Evolutionary conservation across 495 filamentous ascomycete species (phyloP), one percentile per base, ranked within the genome.

Genomic region (Astrocystis sublimbata): DNA sequence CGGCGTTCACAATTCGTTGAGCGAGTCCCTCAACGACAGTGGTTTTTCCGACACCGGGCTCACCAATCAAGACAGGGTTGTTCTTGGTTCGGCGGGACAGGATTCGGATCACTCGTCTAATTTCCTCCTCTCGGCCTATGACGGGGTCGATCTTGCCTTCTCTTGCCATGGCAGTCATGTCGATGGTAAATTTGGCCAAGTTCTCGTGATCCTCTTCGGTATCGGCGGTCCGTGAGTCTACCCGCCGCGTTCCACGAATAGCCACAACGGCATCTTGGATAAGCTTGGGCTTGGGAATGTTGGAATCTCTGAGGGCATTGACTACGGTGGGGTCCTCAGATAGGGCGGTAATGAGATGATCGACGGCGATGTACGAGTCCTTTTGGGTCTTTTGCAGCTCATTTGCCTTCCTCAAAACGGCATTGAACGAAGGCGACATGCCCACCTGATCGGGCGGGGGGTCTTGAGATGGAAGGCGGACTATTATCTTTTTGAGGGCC

Each of bases 121-220:
- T 97, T 73, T 98, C 94, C 73, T 98, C 94, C 71, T 98, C 94
- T 74, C 94, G 84, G 23, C 94, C 94, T 74, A 98, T 98, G 60
- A 98, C 94, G 1, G 94, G 94, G 71, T 98, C 94, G 58, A 98
- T 93, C 81, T 96, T 97, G 56, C 96, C 94, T 71, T 98, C 94
- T 62, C 94, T 82, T 30, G 94, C 94, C 84, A 94, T 83, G 24
- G 88, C 80, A 9, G 94, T 98, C 91, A 98, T 92, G 74, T 98
- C 94, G 66, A 97, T 93, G 35, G 94, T 97, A 78, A 94, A 98
- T 67, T 97, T 98, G 76, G 92, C 91, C 38, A 98, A 81, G 65
- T 93, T 96, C 76, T 98, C 94, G 68, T 91, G 89, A 71, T 96
- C 92, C 72, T 87, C 81, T 73, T 96, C 92, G 0, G 89, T 83